Evolutionary conservation across 129 eudicot species (phyloP).

Genomic region (Chrysanthemum seticuspe): DNA sequence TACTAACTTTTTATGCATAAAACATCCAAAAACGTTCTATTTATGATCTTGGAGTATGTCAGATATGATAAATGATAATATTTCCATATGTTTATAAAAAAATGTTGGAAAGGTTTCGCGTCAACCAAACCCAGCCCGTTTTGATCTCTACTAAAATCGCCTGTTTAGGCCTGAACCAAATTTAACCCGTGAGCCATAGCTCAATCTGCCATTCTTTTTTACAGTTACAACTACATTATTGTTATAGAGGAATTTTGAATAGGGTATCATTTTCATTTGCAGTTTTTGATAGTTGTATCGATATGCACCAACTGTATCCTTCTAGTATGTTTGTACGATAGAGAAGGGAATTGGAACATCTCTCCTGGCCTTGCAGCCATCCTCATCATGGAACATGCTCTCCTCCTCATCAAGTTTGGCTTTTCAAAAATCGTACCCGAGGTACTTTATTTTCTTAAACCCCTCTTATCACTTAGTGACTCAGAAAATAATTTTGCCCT

Average conservation of each 20-base stretch:
- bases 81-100: no score
- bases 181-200: no score
- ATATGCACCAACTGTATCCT: conserved; percentile 92
- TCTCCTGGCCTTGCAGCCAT: conserved; percentile 98
- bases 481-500: background rate
- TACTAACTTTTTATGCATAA: no score
- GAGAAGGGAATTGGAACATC: conserved; percentile 78
- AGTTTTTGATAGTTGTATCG: conserved; percentile 90
- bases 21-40: no score
- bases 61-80: no score
- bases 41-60: no score
- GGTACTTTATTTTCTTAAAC: conserved; percentile 32
- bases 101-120: no score
- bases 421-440: conserved; percentile 86
- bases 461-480: no score
- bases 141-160: no score
- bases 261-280: conserved; percentile 31
- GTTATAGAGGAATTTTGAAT: conserved; percentile 7
- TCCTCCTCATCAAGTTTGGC: conserved; percentile 81
- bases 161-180: no score
- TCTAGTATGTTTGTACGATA: conserved; percentile 78
- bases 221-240: background rate
- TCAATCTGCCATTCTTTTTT: no score
- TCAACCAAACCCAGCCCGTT: no score
- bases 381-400: conserved; percentile 81